phyloP scores from a whole-genome alignment of 148 eudicot genomes.

The Vaccinium myrtillus region DNA sequence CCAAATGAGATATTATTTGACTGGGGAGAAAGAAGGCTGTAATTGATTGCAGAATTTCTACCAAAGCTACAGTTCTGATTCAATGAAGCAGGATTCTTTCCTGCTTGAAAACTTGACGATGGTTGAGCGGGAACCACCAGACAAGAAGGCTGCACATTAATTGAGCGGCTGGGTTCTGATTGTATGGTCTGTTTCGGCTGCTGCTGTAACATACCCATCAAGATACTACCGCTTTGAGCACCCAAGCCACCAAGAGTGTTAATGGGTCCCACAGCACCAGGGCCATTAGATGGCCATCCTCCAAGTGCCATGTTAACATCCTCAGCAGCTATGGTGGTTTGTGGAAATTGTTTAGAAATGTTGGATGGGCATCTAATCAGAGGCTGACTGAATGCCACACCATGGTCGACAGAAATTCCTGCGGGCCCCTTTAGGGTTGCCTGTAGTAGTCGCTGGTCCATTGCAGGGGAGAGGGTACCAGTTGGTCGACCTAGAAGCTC shows the following conservation, averaged over 20 bases:
- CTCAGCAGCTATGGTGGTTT: conserved; percentile 23
- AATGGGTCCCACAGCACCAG: conserved; percentile 24
- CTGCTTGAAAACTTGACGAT: conserved; percentile 29
- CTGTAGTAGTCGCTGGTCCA: conserved; percentile 39
- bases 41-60: conserved; percentile 28
- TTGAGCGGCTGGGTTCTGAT: conserved; percentile 36
- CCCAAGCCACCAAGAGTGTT: conserved; percentile 23
- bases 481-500: conserved; percentile 52
- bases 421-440: conserved; percentile 34
- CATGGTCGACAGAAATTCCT: conserved; percentile 30
- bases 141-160: conserved; percentile 58
- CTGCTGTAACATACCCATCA: conserved; percentile 31
- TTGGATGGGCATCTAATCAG: conserved; percentile 37
- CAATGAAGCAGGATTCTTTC: conserved; percentile 27
- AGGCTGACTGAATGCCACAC: conserved; percentile 40
- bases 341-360: conserved; percentile 34
- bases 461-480: conserved; percentile 30
- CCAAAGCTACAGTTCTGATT: conserved; percentile 31
- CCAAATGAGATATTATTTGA: conserved; percentile 33
- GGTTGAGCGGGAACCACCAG: conserved; percentile 44
- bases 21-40: conserved; percentile 26
- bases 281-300: conserved; percentile 33
- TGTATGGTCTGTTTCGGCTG: conserved; percentile 28
- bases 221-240: conserved; percentile 26
- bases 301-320: conserved; percentile 30